phyloP scores from a whole-genome alignment of 352 stramenopile genomes.

The Globisporangium carolinianum region DNA sequence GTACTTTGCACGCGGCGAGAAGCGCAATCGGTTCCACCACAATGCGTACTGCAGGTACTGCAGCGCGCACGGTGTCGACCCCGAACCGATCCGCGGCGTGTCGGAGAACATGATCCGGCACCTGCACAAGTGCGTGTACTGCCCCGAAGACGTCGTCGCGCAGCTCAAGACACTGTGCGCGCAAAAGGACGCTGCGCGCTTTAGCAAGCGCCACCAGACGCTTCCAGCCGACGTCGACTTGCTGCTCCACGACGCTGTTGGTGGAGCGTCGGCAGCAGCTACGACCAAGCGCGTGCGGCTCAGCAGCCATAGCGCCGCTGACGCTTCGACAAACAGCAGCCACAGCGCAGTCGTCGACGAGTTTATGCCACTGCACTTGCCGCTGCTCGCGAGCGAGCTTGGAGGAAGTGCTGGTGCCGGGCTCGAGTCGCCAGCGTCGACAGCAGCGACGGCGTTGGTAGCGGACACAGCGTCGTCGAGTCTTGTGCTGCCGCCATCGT shows the following conservation, averaged over 20 bases:
- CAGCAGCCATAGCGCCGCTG: neutral
- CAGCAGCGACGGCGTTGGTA: neutral
- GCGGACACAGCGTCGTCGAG: too few relatives aligned
- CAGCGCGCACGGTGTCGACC: conserved; percentile 39
- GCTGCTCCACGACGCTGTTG: conserved; percentile 23
- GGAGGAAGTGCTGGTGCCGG: too few relatives aligned
- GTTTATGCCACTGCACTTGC: conserved; percentile 42
- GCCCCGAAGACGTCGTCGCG: conserved; percentile 53
- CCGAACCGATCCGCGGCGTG: conserved; percentile 48
- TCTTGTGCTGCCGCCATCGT: neutral
- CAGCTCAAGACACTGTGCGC: conserved; percentile 61
- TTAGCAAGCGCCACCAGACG: conserved; percentile 59
- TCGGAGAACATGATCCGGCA: conserved; percentile 84
- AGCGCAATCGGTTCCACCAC: conserved; percentile 80
- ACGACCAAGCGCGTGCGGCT: too few relatives aligned
- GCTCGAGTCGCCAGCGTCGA: neutral
- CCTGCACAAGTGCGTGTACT: conserved; percentile 74
- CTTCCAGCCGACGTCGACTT: conserved; percentile 29
- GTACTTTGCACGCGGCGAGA: conserved; percentile 68
- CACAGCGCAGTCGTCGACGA: conserved; percentile 18
- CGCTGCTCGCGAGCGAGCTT: conserved; percentile 22
- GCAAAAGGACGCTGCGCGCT: conserved; percentile 64
- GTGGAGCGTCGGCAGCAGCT: conserved; percentile 3
- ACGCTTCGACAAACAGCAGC: neutral
- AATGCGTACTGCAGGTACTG: conserved; percentile 75